Evolutionary conservation across 2,329 filamentous ascomycete species (phyloP).

Genomic region (Neoarthrinium moseri): DNA sequence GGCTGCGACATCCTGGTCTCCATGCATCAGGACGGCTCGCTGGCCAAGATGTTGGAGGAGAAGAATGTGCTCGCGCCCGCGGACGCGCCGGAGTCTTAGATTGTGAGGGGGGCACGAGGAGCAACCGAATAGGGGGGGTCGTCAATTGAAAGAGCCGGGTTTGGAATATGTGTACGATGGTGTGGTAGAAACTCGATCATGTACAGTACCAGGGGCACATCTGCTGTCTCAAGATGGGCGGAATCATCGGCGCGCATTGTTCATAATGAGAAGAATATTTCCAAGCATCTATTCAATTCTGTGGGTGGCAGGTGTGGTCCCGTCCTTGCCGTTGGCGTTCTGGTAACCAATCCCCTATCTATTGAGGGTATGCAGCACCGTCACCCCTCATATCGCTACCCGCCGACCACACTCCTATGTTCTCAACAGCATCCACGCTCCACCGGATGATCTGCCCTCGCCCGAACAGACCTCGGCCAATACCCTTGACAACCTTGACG

Average conservation of each 20-base stretch:
- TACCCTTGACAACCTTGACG: conserved; percentile 66
- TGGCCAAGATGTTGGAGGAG: conserved; percentile 88
- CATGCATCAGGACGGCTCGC: conserved; percentile 94
- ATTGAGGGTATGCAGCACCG: conserved; percentile 63
- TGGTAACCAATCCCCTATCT: no score
- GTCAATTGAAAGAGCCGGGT: conserved; percentile 26
- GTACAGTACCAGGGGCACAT: no score
- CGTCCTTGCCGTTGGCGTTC: no score
- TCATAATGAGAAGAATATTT: no score
- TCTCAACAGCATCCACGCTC: conserved; percentile 68
- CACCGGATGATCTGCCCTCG: conserved; percentile 83
- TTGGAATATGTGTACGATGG: background rate
- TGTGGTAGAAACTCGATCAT: background rate
- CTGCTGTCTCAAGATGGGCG: no score
- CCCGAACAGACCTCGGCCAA: conserved; percentile 71
- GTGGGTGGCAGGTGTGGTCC: no score
- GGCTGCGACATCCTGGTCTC: conserved; percentile 96
- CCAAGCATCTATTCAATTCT: no score
- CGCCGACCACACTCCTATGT: conserved; percentile 74
- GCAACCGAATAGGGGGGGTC: no score
- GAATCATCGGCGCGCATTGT: no score
- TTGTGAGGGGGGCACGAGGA: no score
- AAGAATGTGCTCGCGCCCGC: conserved; percentile 78
- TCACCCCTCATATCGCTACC: conserved; percentile 89
- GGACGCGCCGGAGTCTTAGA: conserved; percentile 40